These are phyloP conservation scores for Pterula multifida DNA, from an alignment of 1,284 basidiomycete genomes.

Conservation along the genomic window DNA sequence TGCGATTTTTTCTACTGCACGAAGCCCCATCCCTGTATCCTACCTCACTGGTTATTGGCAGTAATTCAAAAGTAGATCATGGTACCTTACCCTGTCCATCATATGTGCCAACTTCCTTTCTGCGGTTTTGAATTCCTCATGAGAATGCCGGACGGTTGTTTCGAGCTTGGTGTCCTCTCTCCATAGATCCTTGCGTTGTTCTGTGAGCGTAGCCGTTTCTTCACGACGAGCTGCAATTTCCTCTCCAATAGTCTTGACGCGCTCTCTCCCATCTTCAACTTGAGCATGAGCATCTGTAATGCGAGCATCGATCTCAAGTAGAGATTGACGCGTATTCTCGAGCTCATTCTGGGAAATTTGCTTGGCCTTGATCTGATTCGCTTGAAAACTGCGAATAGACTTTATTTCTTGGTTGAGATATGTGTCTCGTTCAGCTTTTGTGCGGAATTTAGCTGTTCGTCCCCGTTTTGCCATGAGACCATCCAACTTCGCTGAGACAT, in stretches of 20 bases:
- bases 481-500: constrained; percentile 55
- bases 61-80: constrained; percentile 12
- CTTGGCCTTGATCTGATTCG: constrained; percentile 38
- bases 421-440: constrained; percentile 70
- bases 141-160: constrained; percentile 64
- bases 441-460: constrained; percentile 75
- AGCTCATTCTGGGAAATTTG: constrained; percentile 35
- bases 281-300: constrained; percentile 54
- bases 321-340: constrained; percentile 28
- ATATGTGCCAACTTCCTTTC: constrained; percentile 77
- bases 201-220: constrained; percentile 59
- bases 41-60: constrained; percentile 20
- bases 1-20: constrained; percentile 75
- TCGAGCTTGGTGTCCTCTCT: constrained; percentile 87
- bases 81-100: constrained; percentile 76
- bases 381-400: constrained; percentile 48
- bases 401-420: constrained; percentile 68
- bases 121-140: constrained; percentile 69
- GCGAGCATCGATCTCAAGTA: constrained; percentile 46
- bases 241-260: constrained; percentile 57
- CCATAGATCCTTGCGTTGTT: constrained; percentile 89
- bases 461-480: constrained; percentile 84
- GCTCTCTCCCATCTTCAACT: constrained; percentile 67
- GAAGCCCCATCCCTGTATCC: constrained; percentile 84
- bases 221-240: constrained; percentile 59